Evolutionary conservation across 2,329 filamentous ascomycete species (phyloP), one percentile per base, ranked within the genome.

Genomic region (Exophiala spinifera): DNA sequence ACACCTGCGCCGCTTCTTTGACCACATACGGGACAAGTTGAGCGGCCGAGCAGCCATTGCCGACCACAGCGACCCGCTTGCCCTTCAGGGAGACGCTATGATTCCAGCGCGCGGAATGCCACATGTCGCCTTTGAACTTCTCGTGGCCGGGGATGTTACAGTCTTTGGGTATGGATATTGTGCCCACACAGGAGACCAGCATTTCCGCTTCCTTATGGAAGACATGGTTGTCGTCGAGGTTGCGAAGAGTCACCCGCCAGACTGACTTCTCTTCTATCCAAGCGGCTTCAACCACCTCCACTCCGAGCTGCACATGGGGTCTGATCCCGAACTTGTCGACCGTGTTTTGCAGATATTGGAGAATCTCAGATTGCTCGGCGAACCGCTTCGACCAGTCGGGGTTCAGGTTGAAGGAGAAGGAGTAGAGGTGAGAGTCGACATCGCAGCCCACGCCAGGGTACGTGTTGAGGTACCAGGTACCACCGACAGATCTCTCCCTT

Each of bases 21-120:
- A 71, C 37, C 5, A 84, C 67, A 31, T 69, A 63, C 1, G 81
- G 80, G 4, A 84, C 76, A 20, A 83, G 72, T 59, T 84, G 81
- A n/a, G 78, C 76, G 2, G 80, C 79, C 61, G 74, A 79, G 63
- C 80, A 83, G 14, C 81, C 81, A 2, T 79, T 81, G 3, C 81
- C 81, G 44, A 84, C 65, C 4, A 83, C 76, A 7, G 83, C 70
- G 1, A 84, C 76, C 58, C 82, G 70, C 62, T 83, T 83, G 52
- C 74, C 74, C 6, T 71, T 70, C 14, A 82, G 68, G 53, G 82
- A 40, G 17, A 51, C 33, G 2, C 69, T 70, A 15, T 76, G 68
- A 49, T 79, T 72, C 81, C 80, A 83, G 47, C 78, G 68, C 4
- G 80, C 79, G 1, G 80, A 80, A 60, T 84, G 81, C 55, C 82